Percentiles rank a stretch among this genome's conserved stretches.
These are phyloP conservation scores for Grigorovia humatica DNA, from an alignment of 805 yeast species.

Conservation along the genomic window DNA sequence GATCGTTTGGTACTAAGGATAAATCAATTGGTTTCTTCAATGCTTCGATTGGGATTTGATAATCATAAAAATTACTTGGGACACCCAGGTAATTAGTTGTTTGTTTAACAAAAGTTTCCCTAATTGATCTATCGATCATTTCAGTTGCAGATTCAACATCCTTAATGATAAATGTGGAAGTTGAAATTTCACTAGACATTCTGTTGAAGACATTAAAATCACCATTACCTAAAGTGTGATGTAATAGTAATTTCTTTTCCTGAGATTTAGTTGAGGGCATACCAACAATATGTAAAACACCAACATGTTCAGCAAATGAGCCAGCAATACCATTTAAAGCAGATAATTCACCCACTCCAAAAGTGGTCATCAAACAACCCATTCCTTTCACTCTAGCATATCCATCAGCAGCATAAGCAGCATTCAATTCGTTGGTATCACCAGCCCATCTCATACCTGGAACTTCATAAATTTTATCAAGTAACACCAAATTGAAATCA, in stretches of 20 bases:
- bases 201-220: conserved; percentile 5
- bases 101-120: conserved; percentile 3
- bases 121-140: conserved; percentile 2
- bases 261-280: conserved; percentile 2
- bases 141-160: conserved; percentile 1
- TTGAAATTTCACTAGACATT: conserved; percentile 4
- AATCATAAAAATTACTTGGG: conserved; percentile 3
- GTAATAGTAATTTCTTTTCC: conserved; percentile 1
- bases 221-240: conserved; percentile 6
- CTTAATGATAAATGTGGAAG: background rate
- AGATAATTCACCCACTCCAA: conserved; percentile 5
- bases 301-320: conserved; percentile 5
- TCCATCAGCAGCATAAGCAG: conserved; percentile 3
- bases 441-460: conserved; percentile 7
- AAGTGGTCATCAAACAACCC: conserved; percentile 3
- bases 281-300: conserved; percentile 5
- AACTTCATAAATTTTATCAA: conserved; percentile 4
- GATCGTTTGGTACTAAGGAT: conserved; percentile 1
- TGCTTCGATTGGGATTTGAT: background rate
- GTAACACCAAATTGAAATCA: conserved; percentile 4
- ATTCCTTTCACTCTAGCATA: conserved; percentile 4
- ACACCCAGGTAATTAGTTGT: conserved; percentile 3
- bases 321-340: conserved; percentile 6
- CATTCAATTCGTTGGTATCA: conserved; percentile 4
- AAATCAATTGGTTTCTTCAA: conserved; percentile 2